Evolutionary conservation across 148 eudicot genomes (phyloP).

Genomic region (Talinum fruticosum): DNA sequence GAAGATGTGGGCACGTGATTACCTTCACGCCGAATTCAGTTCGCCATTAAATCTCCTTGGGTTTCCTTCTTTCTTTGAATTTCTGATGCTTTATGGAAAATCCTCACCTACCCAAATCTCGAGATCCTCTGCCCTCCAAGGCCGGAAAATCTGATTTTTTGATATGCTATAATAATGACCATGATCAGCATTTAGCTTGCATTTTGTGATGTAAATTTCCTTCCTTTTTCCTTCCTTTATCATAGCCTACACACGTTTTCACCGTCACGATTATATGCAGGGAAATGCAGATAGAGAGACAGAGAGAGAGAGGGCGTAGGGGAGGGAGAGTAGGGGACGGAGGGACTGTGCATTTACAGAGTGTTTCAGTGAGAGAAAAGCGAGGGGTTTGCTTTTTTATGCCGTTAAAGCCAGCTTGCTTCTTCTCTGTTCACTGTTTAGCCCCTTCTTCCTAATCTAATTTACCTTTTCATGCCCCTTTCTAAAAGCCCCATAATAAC

Average conservation of each 20-base stretch:
- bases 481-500: no score
- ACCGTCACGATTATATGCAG: background rate
- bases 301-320: constrained; percentile 2
- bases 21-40: constrained; percentile 52
- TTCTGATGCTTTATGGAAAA: constrained; percentile 9
- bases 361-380: constrained; percentile 23
- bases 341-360: constrained; percentile 40
- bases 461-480: background rate
- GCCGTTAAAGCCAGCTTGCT: constrained; percentile 39
- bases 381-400: constrained; percentile 27
- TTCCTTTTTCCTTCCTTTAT: background rate
- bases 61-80: background rate
- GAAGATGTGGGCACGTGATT: constrained; percentile 18
- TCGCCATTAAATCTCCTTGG: background rate
- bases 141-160: constrained; percentile 4
- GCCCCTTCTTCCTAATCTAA: background rate
- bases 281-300: background rate
- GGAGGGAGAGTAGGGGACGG: constrained; percentile 8
- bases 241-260: constrained; percentile 11
- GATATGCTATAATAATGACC: constrained; percentile 3
- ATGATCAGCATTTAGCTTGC: background rate
- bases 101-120: constrained; percentile 32
- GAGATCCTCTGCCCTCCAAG: constrained; percentile 13
- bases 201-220: constrained; percentile 9
- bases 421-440: constrained; percentile 12